Conservation (phyloP, 208 protist species). For the Porcisia deanei region DNA sequence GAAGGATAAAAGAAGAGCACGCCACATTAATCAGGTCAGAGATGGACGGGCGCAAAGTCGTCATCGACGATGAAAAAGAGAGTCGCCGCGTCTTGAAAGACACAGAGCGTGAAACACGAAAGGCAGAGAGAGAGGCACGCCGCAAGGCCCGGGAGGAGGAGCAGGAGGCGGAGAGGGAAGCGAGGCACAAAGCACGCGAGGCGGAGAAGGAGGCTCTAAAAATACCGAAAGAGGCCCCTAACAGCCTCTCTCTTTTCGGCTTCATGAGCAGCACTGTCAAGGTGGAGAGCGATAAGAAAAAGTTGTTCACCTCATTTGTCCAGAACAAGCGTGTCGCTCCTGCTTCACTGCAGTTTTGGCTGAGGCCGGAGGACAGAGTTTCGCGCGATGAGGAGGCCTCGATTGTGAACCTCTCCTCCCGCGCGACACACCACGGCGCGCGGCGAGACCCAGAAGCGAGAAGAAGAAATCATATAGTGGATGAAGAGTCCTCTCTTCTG, state of each 20-base stretch:
- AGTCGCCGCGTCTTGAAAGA: conserved; percentile 16
- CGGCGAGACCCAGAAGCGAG: conserved; percentile 7
- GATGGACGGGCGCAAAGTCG: conserved; percentile 13
- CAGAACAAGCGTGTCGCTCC: conserved; percentile 80
- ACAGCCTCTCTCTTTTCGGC: conserved; percentile 62
- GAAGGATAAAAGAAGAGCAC: conserved; percentile 24
- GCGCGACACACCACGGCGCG: background rate
- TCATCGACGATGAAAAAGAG: conserved; percentile 23
- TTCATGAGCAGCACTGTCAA: conserved; percentile 55
- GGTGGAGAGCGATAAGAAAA: conserved; percentile 40
- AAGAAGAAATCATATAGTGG: conserved; percentile 16
- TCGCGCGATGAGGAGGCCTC: conserved; percentile 19
- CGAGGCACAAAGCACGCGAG: conserved; percentile 25
- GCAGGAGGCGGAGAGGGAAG: conserved; percentile 24
- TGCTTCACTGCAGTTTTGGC: conserved; percentile 64
- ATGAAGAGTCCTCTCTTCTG: conserved; percentile 57
- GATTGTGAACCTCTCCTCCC: conserved; percentile 11
- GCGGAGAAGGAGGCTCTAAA: conserved; percentile 24
- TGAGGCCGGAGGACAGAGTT: conserved; percentile 8
- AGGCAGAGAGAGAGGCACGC: conserved; percentile 25
- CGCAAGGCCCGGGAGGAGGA: conserved; percentile 30
- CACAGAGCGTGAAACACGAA: conserved; percentile 23
- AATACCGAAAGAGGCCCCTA: conserved; percentile 16
- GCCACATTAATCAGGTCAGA: conserved; percentile 17
- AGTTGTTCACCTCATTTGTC: conserved; percentile 76